A percentile compares a stretch with the other conserved stretches of the same genome.
Evolutionary conservation across 345 rosid genomes (phyloP).

Genomic region (Citrus trifoliata): DNA sequence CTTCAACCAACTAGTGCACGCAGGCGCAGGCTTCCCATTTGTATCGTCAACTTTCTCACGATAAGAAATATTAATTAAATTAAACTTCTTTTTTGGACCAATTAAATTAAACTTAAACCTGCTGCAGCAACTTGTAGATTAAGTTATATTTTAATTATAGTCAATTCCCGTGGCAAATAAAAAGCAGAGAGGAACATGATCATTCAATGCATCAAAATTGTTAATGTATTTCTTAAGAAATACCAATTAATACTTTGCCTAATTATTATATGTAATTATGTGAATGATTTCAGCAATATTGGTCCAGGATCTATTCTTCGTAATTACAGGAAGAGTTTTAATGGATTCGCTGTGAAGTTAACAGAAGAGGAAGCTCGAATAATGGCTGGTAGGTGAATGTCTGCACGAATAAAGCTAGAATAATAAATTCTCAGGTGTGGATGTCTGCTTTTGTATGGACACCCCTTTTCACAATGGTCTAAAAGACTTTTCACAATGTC

Average conservation of each 20-base stretch:
- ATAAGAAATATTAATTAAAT: no score
- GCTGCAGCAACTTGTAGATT: background rate
- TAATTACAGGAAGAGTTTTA: conserved; percentile 27
- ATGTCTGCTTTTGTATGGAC: no score
- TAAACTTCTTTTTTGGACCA: no score
- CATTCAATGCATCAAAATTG: background rate
- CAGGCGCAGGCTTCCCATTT: no score
- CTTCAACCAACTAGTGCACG: no score
- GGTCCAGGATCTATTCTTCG: conserved; percentile 12
- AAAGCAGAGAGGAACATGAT: background rate
- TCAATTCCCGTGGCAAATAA: background rate
- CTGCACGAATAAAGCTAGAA: no score
- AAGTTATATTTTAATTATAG: background rate
- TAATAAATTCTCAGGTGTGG: no score
- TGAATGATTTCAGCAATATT: conserved; percentile 2
- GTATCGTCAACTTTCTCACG: no score
- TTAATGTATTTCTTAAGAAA: background rate
- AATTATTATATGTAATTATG: background rate
- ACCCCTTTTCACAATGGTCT: no score
- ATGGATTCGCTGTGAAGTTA: conserved; percentile 30
- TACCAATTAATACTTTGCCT: background rate
- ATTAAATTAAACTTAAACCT: no score
- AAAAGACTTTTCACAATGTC: no score
- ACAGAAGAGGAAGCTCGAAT: conserved; percentile 15
- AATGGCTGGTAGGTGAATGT: conserved; percentile 13